Base-by-base conservation (phyloP, 495 filamentous ascomycete species). In the Hyaloscypha variabilis region DNA sequence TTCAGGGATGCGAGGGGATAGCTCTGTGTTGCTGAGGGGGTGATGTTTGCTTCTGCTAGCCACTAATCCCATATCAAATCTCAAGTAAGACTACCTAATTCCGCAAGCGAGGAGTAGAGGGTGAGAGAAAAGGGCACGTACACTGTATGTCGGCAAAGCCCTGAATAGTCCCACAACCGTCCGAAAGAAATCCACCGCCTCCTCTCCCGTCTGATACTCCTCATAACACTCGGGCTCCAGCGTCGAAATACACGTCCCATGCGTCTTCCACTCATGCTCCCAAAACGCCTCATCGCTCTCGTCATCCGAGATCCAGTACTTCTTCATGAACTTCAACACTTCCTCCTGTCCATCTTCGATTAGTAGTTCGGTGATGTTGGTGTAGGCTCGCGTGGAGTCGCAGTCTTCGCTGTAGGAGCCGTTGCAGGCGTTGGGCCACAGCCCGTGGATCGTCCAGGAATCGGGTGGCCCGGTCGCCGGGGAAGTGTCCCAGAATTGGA, bases 191-290 rank as follows among this genome's bases (percentile, higher is more conserved):
- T 83, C 78, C 1, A 80, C 75, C 4, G 78, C 76, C 64, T 84
- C 82, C 39, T 82, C 77, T 36, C 73, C 73, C 2, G 75, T 55
- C 28, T 77, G 74, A 68, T 91, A 90, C 31, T 82, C 76, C 8
- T 76, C 77, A 68, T 91, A 92, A 76, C 90, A 92, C n/a, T 75
- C 75, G 0, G 90, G 80, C 26, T 85, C 79, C 0, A 92, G 72
- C 17, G 84, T 86, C 57, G 72, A 77, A 60, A 86, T 76, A 70
- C 84, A 86, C 10, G 83, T 85, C 19, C 83, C 90, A 64, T 92
- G 90, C 65, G 90, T 92, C 58, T 77, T 78, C 90, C 90, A 92
- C 69, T 92, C 89, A 63, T 92, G 89, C 69, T 87, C 77, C 89
- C 88, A 91, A 53, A 92, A 78, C 10, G 75, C 73, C 55, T 83